phyloP scores from a whole-genome alignment of 2,329 filamentous ascomycete genomes.

The Penicillium verrucosum region DNA sequence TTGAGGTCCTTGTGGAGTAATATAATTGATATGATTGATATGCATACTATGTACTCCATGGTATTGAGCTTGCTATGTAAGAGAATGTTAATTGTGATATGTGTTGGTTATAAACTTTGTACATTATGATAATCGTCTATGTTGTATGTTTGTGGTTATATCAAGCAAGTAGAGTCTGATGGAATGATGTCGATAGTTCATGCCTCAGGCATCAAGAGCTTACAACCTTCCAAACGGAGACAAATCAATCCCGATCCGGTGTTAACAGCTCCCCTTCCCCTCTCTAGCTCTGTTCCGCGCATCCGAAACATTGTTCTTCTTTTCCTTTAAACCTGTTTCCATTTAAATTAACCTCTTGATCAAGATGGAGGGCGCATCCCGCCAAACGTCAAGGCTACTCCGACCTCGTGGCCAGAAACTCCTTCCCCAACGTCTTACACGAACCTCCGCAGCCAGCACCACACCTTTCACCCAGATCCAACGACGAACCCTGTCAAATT shows the following conservation, averaged over 20 bases:
- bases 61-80: neutral
- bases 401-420: constrained; percentile 24
- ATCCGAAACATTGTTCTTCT: neutral
- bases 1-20: constrained; percentile 16
- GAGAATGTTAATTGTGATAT: neutral
- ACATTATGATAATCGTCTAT: neutral
- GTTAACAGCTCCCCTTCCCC: constrained; percentile 12
- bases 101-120: neutral
- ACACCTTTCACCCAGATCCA: constrained; percentile 25
- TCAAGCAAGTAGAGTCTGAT: neutral
- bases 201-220: constrained; percentile 28
- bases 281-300: constrained; percentile 6
- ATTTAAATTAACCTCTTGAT: neutral
- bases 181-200: neutral
- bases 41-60: constrained; percentile 12
- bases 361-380: constrained; percentile 40
- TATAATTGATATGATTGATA: constrained; percentile 15
- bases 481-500: constrained; percentile 31
- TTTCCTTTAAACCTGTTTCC: neutral
- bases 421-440: constrained; percentile 24
- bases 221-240: constrained; percentile 6
- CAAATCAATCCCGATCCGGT: constrained; percentile 15
- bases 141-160: too few relatives aligned
- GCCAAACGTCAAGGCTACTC: constrained; percentile 35
- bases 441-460: constrained; percentile 13